Percentiles rank a stretch among this genome's conserved stretches.
These are phyloP conservation scores for Chlamydomonas eustigma DNA, from an alignment of 139 green algal species.

Conservation along the genomic window DNA sequence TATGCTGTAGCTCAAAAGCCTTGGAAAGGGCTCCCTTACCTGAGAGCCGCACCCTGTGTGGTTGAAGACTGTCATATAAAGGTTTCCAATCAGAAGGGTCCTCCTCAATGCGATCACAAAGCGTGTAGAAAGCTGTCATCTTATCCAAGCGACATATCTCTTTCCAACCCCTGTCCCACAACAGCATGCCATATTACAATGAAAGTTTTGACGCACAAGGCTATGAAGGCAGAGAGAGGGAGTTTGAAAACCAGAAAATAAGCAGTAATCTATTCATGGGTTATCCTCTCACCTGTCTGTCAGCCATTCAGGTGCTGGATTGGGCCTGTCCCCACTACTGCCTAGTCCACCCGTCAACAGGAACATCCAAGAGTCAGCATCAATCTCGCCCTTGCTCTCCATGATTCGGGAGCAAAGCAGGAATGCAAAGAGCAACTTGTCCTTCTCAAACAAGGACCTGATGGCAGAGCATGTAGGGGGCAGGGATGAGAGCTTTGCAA, in stretches of 20 bases:
- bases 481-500: no score
- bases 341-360: conserved; percentile 59
- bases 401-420: conserved; percentile 63
- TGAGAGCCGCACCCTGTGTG: conserved; percentile 49
- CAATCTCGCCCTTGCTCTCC: conserved; percentile 47
- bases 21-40: conserved; percentile 12
- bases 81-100: conserved; percentile 44
- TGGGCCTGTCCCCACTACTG: conserved; percentile 24
- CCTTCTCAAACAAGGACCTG: conserved; percentile 75
- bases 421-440: conserved; percentile 82
- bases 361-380: conserved; percentile 68
- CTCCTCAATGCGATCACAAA: conserved; percentile 34
- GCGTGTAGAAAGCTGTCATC: conserved; percentile 34
- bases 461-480: background rate
- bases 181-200: no score
- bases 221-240: no score
- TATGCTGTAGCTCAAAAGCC: no score
- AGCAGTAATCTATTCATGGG: background rate
- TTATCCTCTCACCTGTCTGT: background rate
- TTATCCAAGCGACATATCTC: conserved; percentile 34
- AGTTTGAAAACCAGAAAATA: background rate
- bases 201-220: no score
- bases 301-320: conserved; percentile 68
- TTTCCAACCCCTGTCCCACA: conserved; percentile 30
- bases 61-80: conserved; percentile 53